Percentiles rank a stretch among this genome's conserved stretches.
Evolutionary conservation across 2,329 filamentous ascomycete genomes (phyloP).

Genomic region (Alternaria ventricosa): DNA sequence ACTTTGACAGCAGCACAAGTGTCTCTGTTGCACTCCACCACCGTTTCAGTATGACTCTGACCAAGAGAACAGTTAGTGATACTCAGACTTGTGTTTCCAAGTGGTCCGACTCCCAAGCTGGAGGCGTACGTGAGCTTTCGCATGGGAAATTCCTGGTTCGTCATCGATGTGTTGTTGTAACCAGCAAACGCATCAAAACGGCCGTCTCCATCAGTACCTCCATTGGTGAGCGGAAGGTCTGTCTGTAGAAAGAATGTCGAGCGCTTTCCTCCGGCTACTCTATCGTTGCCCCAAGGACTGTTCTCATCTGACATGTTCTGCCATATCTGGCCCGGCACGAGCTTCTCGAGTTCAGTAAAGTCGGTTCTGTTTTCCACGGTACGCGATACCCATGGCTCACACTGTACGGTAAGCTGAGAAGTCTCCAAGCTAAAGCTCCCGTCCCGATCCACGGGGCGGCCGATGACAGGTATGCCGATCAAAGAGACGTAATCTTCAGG

Average conservation of each 20-base stretch:
- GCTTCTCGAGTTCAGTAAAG: neutral
- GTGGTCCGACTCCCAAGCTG: neutral
- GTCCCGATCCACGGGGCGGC: too few relatives aligned
- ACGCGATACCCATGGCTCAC: neutral
- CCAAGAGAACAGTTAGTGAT: too few relatives aligned
- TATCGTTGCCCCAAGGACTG: conserved; percentile 2
- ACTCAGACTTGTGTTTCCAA: neutral
- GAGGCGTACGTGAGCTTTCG: conserved; percentile 6
- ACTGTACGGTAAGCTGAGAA: too few relatives aligned
- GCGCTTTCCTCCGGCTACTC: neutral
- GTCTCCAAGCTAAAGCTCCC: too few relatives aligned
- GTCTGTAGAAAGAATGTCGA: conserved; percentile 6
- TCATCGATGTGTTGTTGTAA: neutral
- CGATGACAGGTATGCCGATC: too few relatives aligned
- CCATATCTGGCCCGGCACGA: neutral
- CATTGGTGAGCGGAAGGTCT: neutral
- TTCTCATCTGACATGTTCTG: neutral
- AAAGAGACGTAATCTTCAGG: too few relatives aligned
- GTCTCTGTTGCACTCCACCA: too few relatives aligned
- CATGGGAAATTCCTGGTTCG: neutral
- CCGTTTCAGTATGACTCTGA: too few relatives aligned
- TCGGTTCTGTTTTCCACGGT: neutral
- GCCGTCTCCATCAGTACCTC: neutral
- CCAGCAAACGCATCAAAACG: conserved; percentile 3
- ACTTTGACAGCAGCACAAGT: too few relatives aligned